These are phyloP conservation scores for Gracilaria gracilis DNA, from an alignment of 23 red algal genomes.

Conservation along the genomic window DNA sequence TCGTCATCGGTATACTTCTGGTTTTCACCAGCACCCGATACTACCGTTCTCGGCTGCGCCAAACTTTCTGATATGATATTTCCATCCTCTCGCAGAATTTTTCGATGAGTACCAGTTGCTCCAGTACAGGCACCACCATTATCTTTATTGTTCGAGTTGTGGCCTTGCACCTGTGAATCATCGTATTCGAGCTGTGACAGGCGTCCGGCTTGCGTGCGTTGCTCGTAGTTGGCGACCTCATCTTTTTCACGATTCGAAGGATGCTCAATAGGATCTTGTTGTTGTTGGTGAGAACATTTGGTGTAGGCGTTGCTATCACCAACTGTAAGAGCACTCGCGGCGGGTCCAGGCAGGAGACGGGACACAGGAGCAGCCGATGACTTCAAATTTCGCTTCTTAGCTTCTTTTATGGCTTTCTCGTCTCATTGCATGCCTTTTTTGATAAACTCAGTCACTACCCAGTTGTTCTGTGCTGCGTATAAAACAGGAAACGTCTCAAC, in stretches of 20 bases:
- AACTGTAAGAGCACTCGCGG: not conserved
- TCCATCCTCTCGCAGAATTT: no score
- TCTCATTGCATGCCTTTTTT: not conserved
- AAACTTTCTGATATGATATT: not conserved
- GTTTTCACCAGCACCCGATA: not conserved
- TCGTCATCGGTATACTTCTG: no score
- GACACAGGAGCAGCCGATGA: not conserved
- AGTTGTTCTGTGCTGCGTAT: not conserved
- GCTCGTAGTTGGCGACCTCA: no score
- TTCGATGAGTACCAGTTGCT: no score
- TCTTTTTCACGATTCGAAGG: not conserved
- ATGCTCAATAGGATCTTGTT: not conserved
- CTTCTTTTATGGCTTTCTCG: not conserved
- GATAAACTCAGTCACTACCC: not conserved
- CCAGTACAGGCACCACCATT: no score
- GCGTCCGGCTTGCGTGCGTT: no score
- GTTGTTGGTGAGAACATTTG: not conserved
- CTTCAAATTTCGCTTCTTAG: conserved; percentile 7
- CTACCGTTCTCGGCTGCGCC: no score
- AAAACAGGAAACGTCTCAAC: not conserved
- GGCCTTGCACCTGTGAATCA: no score
- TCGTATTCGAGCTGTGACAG: not conserved
- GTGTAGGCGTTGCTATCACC: not conserved
- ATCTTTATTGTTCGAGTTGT: no score
- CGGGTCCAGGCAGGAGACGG: not conserved